A percentile compares a stretch with the other conserved stretches of the same genome.
These are phyloP conservation scores for Phlebiopsis gigantea DNA, from an alignment of 768 basidiomycete genomes.

Conservation along the genomic window DNA sequence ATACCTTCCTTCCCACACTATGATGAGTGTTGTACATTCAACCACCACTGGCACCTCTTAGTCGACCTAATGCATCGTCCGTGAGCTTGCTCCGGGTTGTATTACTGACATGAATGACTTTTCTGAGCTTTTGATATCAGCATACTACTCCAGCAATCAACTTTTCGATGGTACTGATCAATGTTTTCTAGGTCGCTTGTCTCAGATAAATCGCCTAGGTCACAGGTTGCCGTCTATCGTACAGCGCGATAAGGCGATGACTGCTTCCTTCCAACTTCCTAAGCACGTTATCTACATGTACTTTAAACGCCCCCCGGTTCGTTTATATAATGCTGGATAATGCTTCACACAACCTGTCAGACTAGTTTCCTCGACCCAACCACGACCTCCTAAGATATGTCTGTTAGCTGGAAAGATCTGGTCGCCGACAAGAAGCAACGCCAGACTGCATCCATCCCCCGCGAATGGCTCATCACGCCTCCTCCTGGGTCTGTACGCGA, in stretches of 20 bases:
- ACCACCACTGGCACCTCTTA: conserved; percentile 87
- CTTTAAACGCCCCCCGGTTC: neutral
- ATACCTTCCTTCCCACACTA: conserved; percentile 25
- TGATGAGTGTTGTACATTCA: conserved; percentile 82
- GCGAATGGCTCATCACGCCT: conserved; percentile 50
- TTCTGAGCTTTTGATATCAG: conserved; percentile 33
- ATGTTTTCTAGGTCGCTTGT: neutral
- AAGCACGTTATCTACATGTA: conserved; percentile 2
- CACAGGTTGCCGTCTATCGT: neutral
- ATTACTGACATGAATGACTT: conserved; percentile 77
- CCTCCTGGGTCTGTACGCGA: conserved; percentile 40
- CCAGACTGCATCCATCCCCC: conserved; percentile 52
- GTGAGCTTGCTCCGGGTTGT: conserved; percentile 32
- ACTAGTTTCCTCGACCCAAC: neutral
- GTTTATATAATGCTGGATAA: neutral
- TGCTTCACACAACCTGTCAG: neutral
- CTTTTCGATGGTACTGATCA: neutral
- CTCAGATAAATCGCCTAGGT: no score
- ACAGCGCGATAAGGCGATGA: neutral
- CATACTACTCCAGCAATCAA: neutral
- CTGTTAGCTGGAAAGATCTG: conserved; percentile 43
- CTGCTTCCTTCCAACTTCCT: neutral
- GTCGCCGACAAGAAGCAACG: conserved; percentile 47
- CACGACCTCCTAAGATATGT: neutral
- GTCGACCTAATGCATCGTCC: conserved; percentile 59